Conservation (phyloP, 441 rosid genomes). For the Pelargonium australe region DNA sequence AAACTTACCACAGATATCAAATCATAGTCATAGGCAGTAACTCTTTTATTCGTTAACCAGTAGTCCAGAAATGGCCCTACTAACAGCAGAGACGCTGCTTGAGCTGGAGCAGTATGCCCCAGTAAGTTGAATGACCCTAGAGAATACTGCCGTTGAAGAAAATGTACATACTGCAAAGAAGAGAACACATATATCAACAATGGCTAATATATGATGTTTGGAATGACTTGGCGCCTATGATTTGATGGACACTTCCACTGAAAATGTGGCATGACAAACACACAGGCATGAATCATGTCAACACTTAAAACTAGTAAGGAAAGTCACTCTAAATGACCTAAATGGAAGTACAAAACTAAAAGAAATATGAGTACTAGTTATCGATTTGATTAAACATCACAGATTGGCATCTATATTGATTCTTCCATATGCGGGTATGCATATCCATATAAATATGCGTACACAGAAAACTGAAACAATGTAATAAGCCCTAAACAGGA, state of each 20-base stretch:
- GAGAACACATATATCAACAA: background rate
- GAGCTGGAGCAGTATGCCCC: slow-evolving; percentile 81
- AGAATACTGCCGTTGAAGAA: slow-evolving; percentile 55
- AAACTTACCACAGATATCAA: slow-evolving; percentile 47
- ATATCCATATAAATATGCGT: background rate
- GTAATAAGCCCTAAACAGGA: background rate
- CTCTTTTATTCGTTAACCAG: slow-evolving; percentile 58
- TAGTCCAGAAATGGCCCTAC: slow-evolving; percentile 68
- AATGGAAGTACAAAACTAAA: background rate
- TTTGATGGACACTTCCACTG: background rate
- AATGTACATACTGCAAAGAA: slow-evolving; percentile 62
- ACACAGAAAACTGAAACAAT: background rate
- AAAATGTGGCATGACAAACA: background rate
- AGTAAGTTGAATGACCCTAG: slow-evolving; percentile 63
- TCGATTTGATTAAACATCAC: too few species aligned
- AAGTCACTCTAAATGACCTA: background rate
- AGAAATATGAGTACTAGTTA: background rate
- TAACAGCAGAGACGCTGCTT: slow-evolving; percentile 56
- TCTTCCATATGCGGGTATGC: background rate
- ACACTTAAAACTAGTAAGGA: too few species aligned
- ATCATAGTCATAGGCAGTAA: slow-evolving; percentile 49
- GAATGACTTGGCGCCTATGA: background rate
- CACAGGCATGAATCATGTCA: too few species aligned
- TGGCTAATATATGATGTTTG: slow-evolving; percentile 2
- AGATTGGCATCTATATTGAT: background rate